Percentiles rank a stretch among this genome's conserved stretches.
Conservation (phyloP, 495 filamentous ascomycete species). For the Podospora tetraspora region DNA sequence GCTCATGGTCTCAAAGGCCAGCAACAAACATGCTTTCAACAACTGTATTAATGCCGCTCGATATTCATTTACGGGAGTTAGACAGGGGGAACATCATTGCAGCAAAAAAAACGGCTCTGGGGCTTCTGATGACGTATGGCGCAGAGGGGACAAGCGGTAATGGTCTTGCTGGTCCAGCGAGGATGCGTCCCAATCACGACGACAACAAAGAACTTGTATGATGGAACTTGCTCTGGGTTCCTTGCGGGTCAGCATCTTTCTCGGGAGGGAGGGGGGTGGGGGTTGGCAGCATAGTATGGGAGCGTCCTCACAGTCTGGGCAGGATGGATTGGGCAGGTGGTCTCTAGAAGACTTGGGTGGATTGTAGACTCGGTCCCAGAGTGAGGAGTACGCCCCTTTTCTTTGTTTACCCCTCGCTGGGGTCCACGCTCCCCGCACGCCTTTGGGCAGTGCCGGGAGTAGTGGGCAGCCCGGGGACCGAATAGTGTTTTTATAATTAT, state of each 20-base stretch:
- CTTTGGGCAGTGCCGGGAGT: neutral
- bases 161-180: constrained; percentile 1
- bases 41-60: constrained; percentile 28
- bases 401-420: neutral
- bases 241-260: constrained; percentile 4
- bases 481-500: neutral
- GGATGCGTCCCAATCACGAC: constrained; percentile 13
- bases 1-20: neutral
- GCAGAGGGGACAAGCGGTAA: constrained; percentile 5
- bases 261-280: neutral
- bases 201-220: constrained; percentile 17
- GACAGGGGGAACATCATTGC: constrained; percentile 25
- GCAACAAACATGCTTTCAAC: constrained; percentile 5
- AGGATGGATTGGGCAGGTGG: neutral
- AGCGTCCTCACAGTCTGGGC: neutral
- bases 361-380: neutral
- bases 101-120: constrained; percentile 17
- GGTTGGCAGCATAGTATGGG: neutral
- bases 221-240: constrained; percentile 9
- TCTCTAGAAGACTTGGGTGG: neutral
- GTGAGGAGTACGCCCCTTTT: neutral
- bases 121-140: constrained; percentile 24
- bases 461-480: neutral
- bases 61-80: constrained; percentile 35
- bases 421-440: neutral